Base-by-base conservation (phyloP, 805 yeast genomes). In the Candida ortonii region DNA sequence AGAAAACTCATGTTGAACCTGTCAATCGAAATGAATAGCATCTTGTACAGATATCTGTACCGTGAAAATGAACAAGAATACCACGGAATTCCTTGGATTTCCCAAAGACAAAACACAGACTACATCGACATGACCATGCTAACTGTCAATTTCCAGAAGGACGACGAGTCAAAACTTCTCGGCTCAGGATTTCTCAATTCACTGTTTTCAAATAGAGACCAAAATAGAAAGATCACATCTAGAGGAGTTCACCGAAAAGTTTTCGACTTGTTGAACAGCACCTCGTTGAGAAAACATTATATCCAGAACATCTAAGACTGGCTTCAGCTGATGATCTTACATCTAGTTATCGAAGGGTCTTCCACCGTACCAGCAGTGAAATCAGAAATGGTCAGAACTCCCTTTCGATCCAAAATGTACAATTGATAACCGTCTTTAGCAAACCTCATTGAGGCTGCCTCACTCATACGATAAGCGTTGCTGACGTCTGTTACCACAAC, bases 301-400 rank as follows among this genome's bases (percentile, higher is more conserved):
- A 32, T 17, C 3, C 33, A 42, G 25, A 37, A 38, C 16, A 36
- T 26, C 10, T 44, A 22, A 23, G 13, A 11, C 5, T 14, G 15
- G n/a, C 10, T 6, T 37, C 45, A 61, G 40, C 63, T 67, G 11
- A 78, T 61, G 25, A 78, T 72, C 53, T 80, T 80, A 60, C 84
- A 78, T 53, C 81, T 73, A 3, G 83, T 72, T 6, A 82, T 80
- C 12, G 78, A 81, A 16, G 70, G 71, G 46, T 76, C 78, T 43
- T 78, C 80, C 9, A 93, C 93, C 15, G 80, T 59, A 2, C 94
- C 96, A 34, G 87, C 89, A 10, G 93, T 84, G 61, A 88, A 89
- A 60, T 89, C 97, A 47, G 84, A 85, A 20, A 88, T 74, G 43
- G 80, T 79, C 28, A 88, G 62, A 1, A 76, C 59, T 0, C 97